A percentile compares a stretch with the other conserved stretches of the same genome.
These are phyloP conservation scores for Hypoxylon sp. DNA, from an alignment of 2,329 filamentous ascomycete species.

Conservation along the genomic window DNA sequence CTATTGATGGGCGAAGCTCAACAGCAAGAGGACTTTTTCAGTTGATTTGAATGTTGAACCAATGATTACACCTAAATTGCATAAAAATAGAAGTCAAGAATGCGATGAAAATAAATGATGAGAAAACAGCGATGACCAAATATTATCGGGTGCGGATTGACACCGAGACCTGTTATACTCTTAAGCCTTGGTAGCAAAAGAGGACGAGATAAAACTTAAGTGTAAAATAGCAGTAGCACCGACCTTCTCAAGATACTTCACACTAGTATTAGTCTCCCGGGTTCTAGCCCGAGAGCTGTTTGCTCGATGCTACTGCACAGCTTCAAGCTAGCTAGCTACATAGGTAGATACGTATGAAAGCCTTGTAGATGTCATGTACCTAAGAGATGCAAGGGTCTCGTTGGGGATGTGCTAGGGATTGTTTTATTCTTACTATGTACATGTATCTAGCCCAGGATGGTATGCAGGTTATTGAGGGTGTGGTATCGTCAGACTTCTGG, in stretches of 20 bases:
- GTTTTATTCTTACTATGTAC: background rate
- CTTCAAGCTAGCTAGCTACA: too few species aligned
- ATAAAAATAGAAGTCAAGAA: background rate
- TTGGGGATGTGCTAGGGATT: constrained; percentile 9
- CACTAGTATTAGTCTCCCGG: background rate
- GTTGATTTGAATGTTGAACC: background rate
- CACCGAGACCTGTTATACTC: too few species aligned
- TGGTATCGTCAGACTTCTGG: background rate
- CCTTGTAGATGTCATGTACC: constrained; percentile 13
- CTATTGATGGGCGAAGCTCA: background rate
- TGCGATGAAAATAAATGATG: too few species aligned
- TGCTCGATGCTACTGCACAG: constrained; percentile 4
- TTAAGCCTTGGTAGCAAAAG: too few species aligned
- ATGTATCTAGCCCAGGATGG: constrained; percentile 8
- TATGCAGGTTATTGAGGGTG: background rate
- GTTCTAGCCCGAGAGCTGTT: constrained; percentile 8
- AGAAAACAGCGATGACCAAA: too few species aligned
- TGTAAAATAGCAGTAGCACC: background rate
- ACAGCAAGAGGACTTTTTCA: background rate
- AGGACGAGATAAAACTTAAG: background rate
- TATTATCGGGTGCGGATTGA: too few species aligned
- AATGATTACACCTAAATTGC: too few species aligned
- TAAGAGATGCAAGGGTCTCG: constrained; percentile 4
- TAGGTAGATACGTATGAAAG: too few species aligned
- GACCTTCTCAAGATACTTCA: background rate